These are phyloP conservation scores for Auricularia sp. DNA, from an alignment of 768 basidiomycete species.

Conservation along the genomic window DNA sequence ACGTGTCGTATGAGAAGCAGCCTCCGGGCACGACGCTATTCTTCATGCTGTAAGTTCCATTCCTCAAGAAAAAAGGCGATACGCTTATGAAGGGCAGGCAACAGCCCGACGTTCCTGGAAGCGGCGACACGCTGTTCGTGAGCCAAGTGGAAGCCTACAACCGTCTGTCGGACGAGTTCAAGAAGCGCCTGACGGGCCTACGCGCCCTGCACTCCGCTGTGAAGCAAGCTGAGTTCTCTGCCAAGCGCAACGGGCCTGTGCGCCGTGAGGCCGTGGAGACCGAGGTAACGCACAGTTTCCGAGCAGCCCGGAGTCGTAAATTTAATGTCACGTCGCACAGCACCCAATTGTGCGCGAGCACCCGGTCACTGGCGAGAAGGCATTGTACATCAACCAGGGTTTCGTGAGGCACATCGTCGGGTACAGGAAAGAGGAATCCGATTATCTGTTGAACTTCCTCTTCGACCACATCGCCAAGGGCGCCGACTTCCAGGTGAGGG, in stretches of 20 bases:
- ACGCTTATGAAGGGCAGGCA: not conserved
- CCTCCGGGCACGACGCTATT: constrained; percentile 48
- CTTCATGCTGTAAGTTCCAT: constrained; percentile 32
- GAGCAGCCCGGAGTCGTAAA: not conserved
- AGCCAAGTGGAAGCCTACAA: constrained; percentile 53
- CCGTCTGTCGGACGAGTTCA: constrained; percentile 45
- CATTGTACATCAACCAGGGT: constrained; percentile 45
- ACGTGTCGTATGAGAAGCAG: constrained; percentile 48
- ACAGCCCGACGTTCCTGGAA: constrained; percentile 17
- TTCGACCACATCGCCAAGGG: constrained; percentile 43
- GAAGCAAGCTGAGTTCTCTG: constrained; percentile 36
- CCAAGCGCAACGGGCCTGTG: constrained; percentile 33
- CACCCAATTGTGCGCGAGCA: constrained; percentile 49
- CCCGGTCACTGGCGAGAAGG: constrained; percentile 55
- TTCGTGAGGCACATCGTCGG: constrained; percentile 48
- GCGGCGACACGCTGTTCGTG: constrained; percentile 47
- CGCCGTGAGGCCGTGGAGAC: constrained; percentile 41
- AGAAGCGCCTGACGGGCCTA: constrained; percentile 47
- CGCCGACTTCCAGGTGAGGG: constrained; percentile 40
- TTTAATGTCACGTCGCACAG: constrained; percentile 13
- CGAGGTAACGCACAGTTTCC: constrained; percentile 20
- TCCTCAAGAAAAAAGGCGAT: not conserved
- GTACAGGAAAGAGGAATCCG: constrained; percentile 44
- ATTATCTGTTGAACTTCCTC: constrained; percentile 43
- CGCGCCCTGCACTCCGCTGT: constrained; percentile 47